Conservation (phyloP, 1,284 basidiomycete species). For the Phellopilus nigrolimitatus region DNA sequence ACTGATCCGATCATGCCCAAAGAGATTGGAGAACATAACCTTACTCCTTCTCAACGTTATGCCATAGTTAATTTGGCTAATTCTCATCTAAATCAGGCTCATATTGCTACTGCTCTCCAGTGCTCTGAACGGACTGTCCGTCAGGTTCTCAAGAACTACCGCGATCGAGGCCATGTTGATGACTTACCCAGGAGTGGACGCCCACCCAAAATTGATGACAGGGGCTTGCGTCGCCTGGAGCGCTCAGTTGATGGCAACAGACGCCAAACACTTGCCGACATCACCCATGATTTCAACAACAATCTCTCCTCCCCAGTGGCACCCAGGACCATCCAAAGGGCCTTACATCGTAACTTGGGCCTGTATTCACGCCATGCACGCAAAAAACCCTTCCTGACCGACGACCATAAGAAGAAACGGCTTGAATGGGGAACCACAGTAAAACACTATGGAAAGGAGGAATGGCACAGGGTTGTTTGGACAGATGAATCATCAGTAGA, state of each 20-base stretch:
- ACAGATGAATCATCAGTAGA: neutral
- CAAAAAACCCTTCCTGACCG: neutral
- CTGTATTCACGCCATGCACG: neutral
- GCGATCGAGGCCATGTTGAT: neutral
- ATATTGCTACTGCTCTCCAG: neutral
- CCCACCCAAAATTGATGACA: neutral
- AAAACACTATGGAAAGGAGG: too few relatives aligned
- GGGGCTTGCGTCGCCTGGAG: neutral
- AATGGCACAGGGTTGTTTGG: neutral
- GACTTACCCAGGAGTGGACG: too few relatives aligned
- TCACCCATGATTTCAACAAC: neutral
- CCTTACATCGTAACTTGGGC: neutral
- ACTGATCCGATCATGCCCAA: too few relatives aligned
- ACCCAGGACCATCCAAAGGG: neutral
- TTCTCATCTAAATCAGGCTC: too few relatives aligned
- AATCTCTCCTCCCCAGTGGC: too few relatives aligned
- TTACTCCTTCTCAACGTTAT: too few relatives aligned
- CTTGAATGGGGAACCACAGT: too few relatives aligned
- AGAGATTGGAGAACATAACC: too few relatives aligned
- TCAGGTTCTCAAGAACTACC: too few relatives aligned
- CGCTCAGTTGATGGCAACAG: neutral
- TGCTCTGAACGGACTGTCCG: too few relatives aligned
- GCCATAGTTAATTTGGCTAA: too few relatives aligned
- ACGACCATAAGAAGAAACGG: neutral
- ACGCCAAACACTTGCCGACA: neutral